These are phyloP conservation scores for Geotrichum phurueaensis DNA, from an alignment of 1,139 yeast genomes.

Conservation along the genomic window DNA sequence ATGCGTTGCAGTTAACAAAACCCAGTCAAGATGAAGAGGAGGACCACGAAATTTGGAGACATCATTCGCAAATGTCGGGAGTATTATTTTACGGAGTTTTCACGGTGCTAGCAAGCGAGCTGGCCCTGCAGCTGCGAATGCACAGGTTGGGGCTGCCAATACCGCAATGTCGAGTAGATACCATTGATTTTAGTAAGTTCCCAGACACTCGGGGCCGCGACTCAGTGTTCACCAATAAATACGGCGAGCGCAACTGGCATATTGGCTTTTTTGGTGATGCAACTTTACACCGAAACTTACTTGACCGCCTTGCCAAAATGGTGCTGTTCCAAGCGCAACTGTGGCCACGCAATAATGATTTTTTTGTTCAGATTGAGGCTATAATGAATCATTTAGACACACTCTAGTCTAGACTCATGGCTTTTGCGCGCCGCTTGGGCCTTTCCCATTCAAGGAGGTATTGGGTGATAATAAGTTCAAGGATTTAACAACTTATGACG, in stretches of 20 bases:
- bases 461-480: too few species aligned
- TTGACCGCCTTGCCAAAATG: background rate
- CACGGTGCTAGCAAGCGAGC: slow-evolving; percentile 2
- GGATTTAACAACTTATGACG: too few species aligned
- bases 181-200: background rate
- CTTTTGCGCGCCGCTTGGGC: too few species aligned
- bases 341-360: background rate
- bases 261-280: background rate
- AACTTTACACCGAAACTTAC: background rate
- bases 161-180: background rate
- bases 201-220: background rate
- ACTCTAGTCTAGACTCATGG: too few species aligned
- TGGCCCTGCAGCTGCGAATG: background rate
- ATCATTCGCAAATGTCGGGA: slow-evolving; percentile 2
- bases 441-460: too few species aligned
- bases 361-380: background rate
- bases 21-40: background rate
- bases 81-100: background rate
- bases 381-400: background rate
- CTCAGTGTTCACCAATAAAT: background rate
- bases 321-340: background rate
- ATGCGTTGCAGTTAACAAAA: too few species aligned
- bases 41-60: background rate
- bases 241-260: background rate
- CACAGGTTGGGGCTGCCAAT: background rate